Evolutionary conservation across 192 early-diverging fungal species (phyloP).

Genomic region (Coemansia sp.): DNA sequence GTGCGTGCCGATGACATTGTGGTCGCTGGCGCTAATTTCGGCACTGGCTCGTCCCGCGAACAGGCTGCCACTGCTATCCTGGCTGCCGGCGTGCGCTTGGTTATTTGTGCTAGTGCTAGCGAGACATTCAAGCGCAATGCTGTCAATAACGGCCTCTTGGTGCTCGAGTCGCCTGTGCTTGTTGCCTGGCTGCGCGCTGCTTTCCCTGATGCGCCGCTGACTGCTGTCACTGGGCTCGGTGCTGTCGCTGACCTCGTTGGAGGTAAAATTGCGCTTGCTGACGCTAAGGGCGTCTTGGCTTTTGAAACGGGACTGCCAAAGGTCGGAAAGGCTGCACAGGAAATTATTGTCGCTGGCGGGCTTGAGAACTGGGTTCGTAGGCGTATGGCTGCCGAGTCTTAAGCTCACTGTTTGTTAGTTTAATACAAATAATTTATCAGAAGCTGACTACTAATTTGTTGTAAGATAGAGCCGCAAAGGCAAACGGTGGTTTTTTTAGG

Average conservation of each 20-base stretch:
- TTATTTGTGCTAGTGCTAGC: conserved; percentile 92
- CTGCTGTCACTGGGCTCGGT: conserved; percentile 77
- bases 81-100: conserved; percentile 81
- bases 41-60: conserved; percentile 95
- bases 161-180: conserved; percentile 85
- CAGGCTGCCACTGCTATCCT: conserved; percentile 96
- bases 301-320: conserved; percentile 55
- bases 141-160: conserved; percentile 95
- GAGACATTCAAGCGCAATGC: conserved; percentile 99
- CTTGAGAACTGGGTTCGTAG: conserved; percentile 95
- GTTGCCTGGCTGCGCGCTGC: conserved; percentile 71
- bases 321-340: conserved; percentile 96
- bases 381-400: conserved; percentile 52
- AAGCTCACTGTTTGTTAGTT: not conserved
- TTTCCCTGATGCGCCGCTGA: conserved; percentile 53
- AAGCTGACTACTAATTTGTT: too few relatives aligned
- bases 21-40: conserved; percentile 95
- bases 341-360: conserved; percentile 92
- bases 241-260: conserved; percentile 72
- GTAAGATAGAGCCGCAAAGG: too few relatives aligned
- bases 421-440: too few relatives aligned
- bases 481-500: too few relatives aligned
- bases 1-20: conserved; percentile 80
- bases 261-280: conserved; percentile 61
- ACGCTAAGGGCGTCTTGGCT: conserved; percentile 18